Evolutionary conservation across 176 grass and related monocot species (phyloP).

Genomic region (Aechmea fasciata): DNA sequence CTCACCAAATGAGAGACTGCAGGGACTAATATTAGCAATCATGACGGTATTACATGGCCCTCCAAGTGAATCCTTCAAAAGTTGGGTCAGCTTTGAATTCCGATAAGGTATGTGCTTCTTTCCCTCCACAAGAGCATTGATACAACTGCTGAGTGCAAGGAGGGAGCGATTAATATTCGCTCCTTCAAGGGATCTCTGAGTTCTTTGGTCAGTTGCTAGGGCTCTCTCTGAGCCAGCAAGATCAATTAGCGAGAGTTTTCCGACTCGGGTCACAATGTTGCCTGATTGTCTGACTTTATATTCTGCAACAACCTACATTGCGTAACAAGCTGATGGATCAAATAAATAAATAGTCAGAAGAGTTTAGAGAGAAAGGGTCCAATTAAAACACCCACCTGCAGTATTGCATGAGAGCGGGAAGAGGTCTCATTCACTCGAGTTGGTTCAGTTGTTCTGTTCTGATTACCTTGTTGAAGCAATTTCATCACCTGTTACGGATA

Average conservation of each 20-base stretch:
- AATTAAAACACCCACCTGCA: constrained; percentile 49
- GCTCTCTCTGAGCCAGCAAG: constrained; percentile 97
- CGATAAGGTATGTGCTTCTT: constrained; percentile 94
- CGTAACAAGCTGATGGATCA: constrained; percentile 2
- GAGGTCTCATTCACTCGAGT: constrained; percentile 88
- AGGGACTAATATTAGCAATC: constrained; percentile 90
- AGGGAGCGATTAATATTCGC: constrained; percentile 95
- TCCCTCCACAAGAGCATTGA: constrained; percentile 92
- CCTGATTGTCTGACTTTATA: constrained; percentile 57
- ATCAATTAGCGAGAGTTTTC: constrained; percentile 91
- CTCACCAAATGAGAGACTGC: constrained; percentile 63
- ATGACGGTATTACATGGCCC: constrained; percentile 88
- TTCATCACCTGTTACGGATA: constrained; percentile 60
- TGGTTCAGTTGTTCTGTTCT: constrained; percentile 90
- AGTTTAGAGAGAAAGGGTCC: background rate
- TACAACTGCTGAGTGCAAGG: constrained; percentile 83
- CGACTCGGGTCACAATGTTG: constrained; percentile 37
- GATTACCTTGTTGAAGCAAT: constrained; percentile 89
- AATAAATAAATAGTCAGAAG: constrained; percentile 5
- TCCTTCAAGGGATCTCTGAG: constrained; percentile 72
- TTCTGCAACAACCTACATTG: constrained; percentile 64
- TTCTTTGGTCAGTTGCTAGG: constrained; percentile 77
- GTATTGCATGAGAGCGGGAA: constrained; percentile 88
- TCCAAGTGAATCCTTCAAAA: constrained; percentile 95
- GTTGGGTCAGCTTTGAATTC: constrained; percentile 92